phyloP scores from a whole-genome alignment of 1,139 yeast species.

The Taphrina sp. region DNA sequence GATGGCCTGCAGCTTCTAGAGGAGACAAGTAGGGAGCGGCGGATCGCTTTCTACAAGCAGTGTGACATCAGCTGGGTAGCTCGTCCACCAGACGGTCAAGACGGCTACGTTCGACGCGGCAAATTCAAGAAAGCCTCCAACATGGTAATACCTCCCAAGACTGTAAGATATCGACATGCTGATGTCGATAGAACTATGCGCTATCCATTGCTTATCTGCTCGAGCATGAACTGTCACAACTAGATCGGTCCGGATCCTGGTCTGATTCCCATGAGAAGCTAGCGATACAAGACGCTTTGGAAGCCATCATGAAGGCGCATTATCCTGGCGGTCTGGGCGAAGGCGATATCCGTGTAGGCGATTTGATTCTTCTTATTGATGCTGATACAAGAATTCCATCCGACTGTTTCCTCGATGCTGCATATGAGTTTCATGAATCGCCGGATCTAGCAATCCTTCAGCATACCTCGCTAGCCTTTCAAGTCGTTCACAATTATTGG shows the following conservation, averaged over 20 bases:
- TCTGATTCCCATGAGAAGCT: conserved; percentile 8
- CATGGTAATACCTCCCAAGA: conserved; percentile 27
- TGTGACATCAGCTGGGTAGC: conserved; percentile 36
- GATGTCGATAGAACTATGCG: conserved; percentile 30
- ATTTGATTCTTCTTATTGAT: conserved; percentile 36
- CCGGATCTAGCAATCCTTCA: conserved; percentile 37
- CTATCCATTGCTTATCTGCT: conserved; percentile 35
- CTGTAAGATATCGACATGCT: neutral
- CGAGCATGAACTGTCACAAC: conserved; percentile 31
- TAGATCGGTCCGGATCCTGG: conserved; percentile 23
- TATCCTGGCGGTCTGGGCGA: conserved; percentile 30
- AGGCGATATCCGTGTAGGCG: conserved; percentile 37
- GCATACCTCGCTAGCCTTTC: conserved; percentile 36
- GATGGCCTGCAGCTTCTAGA: conserved; percentile 34
- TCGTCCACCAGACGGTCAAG: conserved; percentile 36
- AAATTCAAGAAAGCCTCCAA: conserved; percentile 37
- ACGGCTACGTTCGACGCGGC: conserved; percentile 36
- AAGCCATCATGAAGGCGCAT: conserved; percentile 3
- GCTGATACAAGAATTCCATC: conserved; percentile 37
- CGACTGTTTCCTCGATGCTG: conserved; percentile 38
- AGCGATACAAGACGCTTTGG: neutral
- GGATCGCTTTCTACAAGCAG: conserved; percentile 34
- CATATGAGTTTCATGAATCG: conserved; percentile 35
- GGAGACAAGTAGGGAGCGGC: neutral
- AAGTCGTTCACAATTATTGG: conserved; percentile 36